These are phyloP conservation scores for Naganishia friedmannii DNA, from an alignment of 768 basidiomycete species.

Conservation along the genomic window DNA sequence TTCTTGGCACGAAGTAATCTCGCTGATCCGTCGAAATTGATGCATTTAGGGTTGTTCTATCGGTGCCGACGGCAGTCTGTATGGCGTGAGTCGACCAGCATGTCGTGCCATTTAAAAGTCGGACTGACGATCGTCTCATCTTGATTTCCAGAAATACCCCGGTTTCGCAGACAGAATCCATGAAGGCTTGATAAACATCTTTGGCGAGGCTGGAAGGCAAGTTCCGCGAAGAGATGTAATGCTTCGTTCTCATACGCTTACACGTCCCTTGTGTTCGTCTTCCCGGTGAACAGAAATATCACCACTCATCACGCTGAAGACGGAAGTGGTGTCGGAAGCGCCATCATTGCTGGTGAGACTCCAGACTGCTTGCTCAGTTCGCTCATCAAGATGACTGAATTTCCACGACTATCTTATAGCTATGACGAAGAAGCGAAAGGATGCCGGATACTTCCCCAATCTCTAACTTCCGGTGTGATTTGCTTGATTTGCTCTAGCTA, in stretches of 20 bases:
- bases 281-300: slow-evolving; percentile 58
- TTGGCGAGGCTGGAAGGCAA: slow-evolving; percentile 90
- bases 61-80: slow-evolving; percentile 80
- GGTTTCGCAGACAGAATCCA: slow-evolving; percentile 89
- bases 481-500: background rate
- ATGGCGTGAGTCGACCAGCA: background rate
- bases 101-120: slow-evolving; percentile 2
- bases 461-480: slow-evolving; percentile 36
- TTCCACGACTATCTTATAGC: slow-evolving; percentile 52
- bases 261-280: no score
- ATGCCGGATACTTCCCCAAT: slow-evolving; percentile 57
- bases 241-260: background rate
- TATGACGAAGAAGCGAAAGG: slow-evolving; percentile 82
- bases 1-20: slow-evolving; percentile 53
- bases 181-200: slow-evolving; percentile 86
- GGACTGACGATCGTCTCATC: background rate
- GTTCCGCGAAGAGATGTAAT: slow-evolving; percentile 44
- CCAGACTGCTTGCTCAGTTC: background rate
- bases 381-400: slow-evolving; percentile 14
- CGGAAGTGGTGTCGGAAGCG: slow-evolving; percentile 90
- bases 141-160: slow-evolving; percentile 80
- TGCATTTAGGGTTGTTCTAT: slow-evolving; percentile 55
- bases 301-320: slow-evolving; percentile 81
- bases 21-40: background rate
- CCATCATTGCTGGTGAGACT: slow-evolving; percentile 78